phyloP scores from a whole-genome alignment of 2,329 filamentous ascomycete genomes.

The Blumeriella jaapii region DNA sequence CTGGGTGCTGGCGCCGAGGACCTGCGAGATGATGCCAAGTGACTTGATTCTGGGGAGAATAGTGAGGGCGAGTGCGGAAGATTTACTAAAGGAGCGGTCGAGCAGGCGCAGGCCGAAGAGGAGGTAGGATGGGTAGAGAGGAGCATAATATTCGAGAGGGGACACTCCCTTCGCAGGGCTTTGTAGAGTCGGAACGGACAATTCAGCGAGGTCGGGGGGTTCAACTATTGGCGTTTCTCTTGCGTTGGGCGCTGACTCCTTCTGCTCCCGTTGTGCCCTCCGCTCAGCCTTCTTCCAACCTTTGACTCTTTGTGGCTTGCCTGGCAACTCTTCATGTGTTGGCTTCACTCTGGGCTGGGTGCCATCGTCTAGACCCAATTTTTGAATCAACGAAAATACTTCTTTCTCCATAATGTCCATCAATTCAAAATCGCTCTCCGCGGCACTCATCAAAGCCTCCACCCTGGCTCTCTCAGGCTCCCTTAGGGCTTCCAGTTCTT shows the following conservation, averaged over 20 bases:
- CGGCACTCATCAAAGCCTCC: constrained; percentile 40
- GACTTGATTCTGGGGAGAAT: constrained; percentile 57
- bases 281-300: constrained; percentile 4
- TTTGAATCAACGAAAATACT: constrained; percentile 49
- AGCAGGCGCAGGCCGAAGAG: constrained; percentile 45
- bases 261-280: constrained; percentile 6
- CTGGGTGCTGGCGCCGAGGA: constrained; percentile 57
- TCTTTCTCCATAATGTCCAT: constrained; percentile 57
- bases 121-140: constrained; percentile 52
- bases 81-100: constrained; percentile 41
- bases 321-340: background rate
- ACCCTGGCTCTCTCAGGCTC: constrained; percentile 40
- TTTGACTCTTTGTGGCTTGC: constrained; percentile 8
- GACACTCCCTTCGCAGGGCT: constrained; percentile 9
- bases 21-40: constrained; percentile 57
- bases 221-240: background rate
- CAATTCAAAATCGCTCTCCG: constrained; percentile 49
- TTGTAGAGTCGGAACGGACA: too few species aligned
- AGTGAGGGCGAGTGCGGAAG: constrained; percentile 47
- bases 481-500: constrained; percentile 21
- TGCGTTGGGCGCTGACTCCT: background rate
- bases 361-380: constrained; percentile 39
- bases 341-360: background rate
- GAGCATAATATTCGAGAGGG: constrained; percentile 44
- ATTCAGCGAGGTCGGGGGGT: too few species aligned